These are phyloP conservation scores for Exsudoporus frostii DNA, from an alignment of 768 basidiomycete genomes.

Conservation along the genomic window DNA sequence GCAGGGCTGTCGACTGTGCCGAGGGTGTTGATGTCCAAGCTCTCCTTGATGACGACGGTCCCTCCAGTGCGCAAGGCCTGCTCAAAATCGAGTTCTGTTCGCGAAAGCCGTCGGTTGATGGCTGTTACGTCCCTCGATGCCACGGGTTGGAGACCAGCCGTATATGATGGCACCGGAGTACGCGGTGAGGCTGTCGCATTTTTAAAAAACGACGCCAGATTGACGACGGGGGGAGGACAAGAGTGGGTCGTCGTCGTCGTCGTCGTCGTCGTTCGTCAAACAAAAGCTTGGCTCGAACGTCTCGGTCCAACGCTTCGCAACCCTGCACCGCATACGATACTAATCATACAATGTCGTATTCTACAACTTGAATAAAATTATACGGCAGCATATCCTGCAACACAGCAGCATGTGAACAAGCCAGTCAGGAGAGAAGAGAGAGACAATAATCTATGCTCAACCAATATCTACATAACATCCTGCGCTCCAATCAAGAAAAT, in stretches of 20 bases:
- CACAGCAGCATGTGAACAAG: conserved; percentile 18
- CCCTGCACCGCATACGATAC: conserved; percentile 22
- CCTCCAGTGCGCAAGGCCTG: conserved; percentile 63
- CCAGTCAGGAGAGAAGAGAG: conserved; percentile 8
- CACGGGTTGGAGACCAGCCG: conserved; percentile 53
- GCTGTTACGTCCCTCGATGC: conserved; percentile 47
- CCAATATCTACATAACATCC: conserved; percentile 33
- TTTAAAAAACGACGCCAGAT: conserved; percentile 66
- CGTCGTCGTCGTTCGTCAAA: conserved; percentile 12
- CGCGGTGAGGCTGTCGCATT: conserved; percentile 46
- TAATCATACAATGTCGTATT: conserved; percentile 25
- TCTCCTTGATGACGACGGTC: conserved; percentile 69
- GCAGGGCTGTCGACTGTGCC: conserved; percentile 50
- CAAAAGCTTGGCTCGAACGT: not conserved
- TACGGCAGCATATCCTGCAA: conserved; percentile 24
- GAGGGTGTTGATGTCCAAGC: conserved; percentile 64
- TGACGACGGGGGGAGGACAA: conserved; percentile 29
- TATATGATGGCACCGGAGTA: conserved; percentile 45
- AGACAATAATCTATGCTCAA: conserved; percentile 34
- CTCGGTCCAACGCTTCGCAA: conserved; percentile 10
- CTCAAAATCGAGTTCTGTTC: conserved; percentile 81
- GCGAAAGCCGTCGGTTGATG: conserved; percentile 55
- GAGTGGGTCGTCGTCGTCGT: conserved; percentile 8
- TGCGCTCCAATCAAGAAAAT: conserved; percentile 34
- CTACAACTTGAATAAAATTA: conserved; percentile 35